These are phyloP conservation scores for Metarhizium sp. DNA, from an alignment of 2,329 filamentous ascomycete species.

Conservation along the genomic window DNA sequence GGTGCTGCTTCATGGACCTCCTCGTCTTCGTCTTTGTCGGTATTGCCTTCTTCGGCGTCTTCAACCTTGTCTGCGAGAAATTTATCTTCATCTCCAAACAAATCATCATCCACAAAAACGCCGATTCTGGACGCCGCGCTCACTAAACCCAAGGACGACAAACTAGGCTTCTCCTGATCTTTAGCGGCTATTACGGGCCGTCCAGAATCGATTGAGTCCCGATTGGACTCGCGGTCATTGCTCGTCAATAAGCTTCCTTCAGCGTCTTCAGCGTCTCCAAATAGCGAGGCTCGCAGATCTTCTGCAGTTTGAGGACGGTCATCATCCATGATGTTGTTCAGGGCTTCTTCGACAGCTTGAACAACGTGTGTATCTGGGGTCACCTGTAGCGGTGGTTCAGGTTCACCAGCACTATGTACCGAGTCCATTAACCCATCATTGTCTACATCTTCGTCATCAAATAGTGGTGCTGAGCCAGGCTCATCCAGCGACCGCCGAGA, in stretches of 20 bases:
- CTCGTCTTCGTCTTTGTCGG: constrained; percentile 54
- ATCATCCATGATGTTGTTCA: constrained; percentile 87
- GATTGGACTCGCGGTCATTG: constrained; percentile 50
- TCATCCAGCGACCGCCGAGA: constrained; percentile 65
- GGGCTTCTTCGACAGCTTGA: constrained; percentile 82
- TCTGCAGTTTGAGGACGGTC: constrained; percentile 55
- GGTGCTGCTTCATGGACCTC: constrained; percentile 91
- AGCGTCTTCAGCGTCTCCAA: constrained; percentile 29
- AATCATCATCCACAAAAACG: constrained; percentile 87
- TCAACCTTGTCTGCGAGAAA: constrained; percentile 80
- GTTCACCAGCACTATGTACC: constrained; percentile 63
- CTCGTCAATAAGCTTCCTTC: constrained; percentile 41
- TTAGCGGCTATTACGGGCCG: constrained; percentile 23
- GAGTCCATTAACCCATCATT: constrained; percentile 62
- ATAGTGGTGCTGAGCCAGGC: constrained; percentile 41
- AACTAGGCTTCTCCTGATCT: constrained; percentile 64
- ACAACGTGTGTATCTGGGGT: constrained; percentile 71
- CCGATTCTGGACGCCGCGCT: constrained; percentile 80
- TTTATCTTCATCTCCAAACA: constrained; percentile 83
- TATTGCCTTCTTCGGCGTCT: constrained; percentile 50
- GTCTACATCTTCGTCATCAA: constrained; percentile 76
- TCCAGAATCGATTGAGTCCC: constrained; percentile 50
- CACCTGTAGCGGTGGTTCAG: constrained; percentile 45
- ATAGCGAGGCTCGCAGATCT: constrained; percentile 57
- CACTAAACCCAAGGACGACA: constrained; percentile 84